These are phyloP conservation scores for Globisporangium barbulae DNA, from an alignment of 352 stramenopile species.

Conservation along the genomic window DNA sequence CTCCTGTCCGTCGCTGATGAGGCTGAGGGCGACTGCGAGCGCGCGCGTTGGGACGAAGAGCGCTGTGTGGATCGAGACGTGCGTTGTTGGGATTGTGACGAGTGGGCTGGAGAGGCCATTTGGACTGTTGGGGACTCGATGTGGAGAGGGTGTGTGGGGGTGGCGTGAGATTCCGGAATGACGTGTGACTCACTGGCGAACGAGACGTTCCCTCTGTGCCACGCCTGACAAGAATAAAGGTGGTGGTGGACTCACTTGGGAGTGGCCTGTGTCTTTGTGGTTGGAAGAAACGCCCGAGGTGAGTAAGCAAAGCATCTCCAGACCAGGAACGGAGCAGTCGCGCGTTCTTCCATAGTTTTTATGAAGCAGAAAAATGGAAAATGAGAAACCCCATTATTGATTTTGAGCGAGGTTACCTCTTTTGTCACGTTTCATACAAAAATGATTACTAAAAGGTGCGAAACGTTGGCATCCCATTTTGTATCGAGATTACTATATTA, in stretches of 20 bases:
- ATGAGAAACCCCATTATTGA: too few species aligned
- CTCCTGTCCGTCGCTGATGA: neutral
- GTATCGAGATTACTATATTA: too few species aligned
- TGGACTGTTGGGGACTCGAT: neutral
- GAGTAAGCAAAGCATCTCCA: too few species aligned
- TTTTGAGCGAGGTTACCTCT: too few species aligned
- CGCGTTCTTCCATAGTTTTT: constrained; percentile 1
- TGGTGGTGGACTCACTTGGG: too few species aligned
- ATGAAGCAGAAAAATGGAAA: too few species aligned
- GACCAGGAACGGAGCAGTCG: neutral
- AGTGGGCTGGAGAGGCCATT: neutral
- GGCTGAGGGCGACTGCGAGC: neutral
- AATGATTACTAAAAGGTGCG: too few species aligned
- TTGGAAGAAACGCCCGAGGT: too few species aligned
- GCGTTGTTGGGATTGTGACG: too few species aligned
- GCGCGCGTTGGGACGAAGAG: neutral
- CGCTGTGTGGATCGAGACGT: neutral
- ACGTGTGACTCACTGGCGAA: neutral
- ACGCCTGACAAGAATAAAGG: neutral
- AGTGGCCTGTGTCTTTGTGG: too few species aligned
- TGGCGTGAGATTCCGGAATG: neutral
- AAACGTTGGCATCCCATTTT: too few species aligned
- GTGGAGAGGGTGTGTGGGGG: neutral
- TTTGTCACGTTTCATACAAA: too few species aligned
- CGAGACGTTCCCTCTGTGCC: neutral